Percentiles rank a stretch among this genome's conserved stretches.
Evolutionary conservation across 225 moss, liverwort and hornwort genomes (phyloP).

Genomic region (Thuidium tamariscinum): DNA sequence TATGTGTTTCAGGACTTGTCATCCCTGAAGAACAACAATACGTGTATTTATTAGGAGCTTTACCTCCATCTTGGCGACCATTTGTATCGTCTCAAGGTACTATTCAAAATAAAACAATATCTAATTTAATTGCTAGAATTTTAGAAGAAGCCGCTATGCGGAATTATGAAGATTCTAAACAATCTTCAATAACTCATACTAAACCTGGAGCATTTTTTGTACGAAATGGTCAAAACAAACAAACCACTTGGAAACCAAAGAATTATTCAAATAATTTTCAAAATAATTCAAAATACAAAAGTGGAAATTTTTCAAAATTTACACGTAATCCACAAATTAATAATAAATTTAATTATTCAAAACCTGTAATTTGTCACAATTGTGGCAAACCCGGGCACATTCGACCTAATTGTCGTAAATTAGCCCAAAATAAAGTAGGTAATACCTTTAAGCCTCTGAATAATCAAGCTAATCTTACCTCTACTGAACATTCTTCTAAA

Average conservation of each 20-base stretch:
- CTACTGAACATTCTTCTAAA: background rate
- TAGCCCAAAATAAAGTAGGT: rapidly evolving
- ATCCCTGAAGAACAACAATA: background rate
- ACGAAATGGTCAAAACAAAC: background rate
- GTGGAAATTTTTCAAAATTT: background rate
- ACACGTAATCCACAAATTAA: background rate
- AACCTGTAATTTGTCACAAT: background rate
- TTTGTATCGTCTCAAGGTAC: background rate
- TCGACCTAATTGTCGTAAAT: background rate
- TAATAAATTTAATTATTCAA: background rate
- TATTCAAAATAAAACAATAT: background rate
- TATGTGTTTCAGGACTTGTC: background rate
- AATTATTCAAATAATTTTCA: background rate
- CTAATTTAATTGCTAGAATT: background rate
- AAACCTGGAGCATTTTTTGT: background rate
- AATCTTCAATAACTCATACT: background rate
- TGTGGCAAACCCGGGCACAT: background rate
- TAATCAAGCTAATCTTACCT: background rate
- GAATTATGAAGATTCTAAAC: background rate
- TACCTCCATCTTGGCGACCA: background rate
- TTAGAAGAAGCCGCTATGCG: background rate
- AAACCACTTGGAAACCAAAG: background rate
- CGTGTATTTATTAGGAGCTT: background rate
- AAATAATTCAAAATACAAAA: background rate
- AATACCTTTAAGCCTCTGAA: rapidly evolving